Percentiles rank a stretch among this genome's conserved stretches.
phyloP scores from a whole-genome alignment of 805 yeast species.

The Teunomyces gatunensis region DNA sequence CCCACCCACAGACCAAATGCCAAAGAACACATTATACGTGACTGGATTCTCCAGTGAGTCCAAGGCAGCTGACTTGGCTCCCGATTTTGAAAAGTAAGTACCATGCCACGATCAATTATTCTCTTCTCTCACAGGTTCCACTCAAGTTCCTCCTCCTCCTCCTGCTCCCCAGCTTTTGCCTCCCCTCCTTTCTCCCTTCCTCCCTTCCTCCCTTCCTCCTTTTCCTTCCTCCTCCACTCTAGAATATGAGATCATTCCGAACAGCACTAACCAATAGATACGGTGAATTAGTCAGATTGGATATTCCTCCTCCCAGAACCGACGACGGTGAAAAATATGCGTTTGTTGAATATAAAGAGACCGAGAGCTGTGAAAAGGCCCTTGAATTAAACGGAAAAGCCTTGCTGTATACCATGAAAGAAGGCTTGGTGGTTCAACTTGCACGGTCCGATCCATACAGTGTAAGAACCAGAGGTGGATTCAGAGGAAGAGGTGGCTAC shows the following conservation, averaged over 20 bases:
- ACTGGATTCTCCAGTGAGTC: constrained; percentile 56
- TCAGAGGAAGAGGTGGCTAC: constrained; percentile 18
- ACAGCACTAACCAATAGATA: constrained; percentile 32
- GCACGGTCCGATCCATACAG: constrained; percentile 56
- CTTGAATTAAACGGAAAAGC: constrained; percentile 46
- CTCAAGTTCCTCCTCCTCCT: constrained; percentile 1
- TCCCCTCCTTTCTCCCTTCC: constrained; percentile 5
- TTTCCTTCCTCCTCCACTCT: not conserved
- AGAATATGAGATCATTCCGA: constrained; percentile 2
- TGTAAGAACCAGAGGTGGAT: constrained; percentile 28
- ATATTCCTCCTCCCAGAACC: constrained; percentile 61
- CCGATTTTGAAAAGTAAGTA: constrained; percentile 59
- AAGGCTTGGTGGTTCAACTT: constrained; percentile 49
- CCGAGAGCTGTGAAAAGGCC: constrained; percentile 55
- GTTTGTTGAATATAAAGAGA: constrained; percentile 55
- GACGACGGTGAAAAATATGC: constrained; percentile 61
- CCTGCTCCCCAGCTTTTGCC: constrained; percentile 3
- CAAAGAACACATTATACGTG: constrained; percentile 50
- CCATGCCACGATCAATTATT: constrained; percentile 1
- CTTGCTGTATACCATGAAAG: constrained; percentile 39
- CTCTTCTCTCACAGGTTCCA: constrained; percentile 8
- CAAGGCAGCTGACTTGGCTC: constrained; percentile 57
- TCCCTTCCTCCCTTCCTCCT: not conserved
- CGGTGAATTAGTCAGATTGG: constrained; percentile 58
- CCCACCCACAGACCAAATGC: constrained; percentile 22